Percentiles rank a stretch among this genome's conserved stretches.
These are phyloP conservation scores for Monocercomonoides exilis DNA, from an alignment of 78 protist species.

Conservation along the genomic window DNA sequence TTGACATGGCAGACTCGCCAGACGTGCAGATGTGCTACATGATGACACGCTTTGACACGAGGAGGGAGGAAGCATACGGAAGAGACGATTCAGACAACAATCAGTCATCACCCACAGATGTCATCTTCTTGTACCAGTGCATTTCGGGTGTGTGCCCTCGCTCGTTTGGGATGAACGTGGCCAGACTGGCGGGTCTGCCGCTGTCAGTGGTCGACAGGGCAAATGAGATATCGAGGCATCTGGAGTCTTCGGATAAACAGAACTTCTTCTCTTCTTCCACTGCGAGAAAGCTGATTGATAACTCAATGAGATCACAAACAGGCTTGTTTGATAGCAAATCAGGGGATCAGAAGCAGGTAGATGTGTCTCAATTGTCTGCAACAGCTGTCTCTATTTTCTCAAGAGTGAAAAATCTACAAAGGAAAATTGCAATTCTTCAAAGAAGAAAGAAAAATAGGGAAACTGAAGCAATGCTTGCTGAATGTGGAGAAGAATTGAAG, in stretches of 20 bases:
- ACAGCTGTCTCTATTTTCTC: neutral
- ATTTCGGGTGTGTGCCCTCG: conserved; percentile 58
- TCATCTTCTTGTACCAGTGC: conserved; percentile 76
- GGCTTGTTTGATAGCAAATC: neutral
- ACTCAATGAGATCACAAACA: too few species aligned
- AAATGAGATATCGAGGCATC: neutral
- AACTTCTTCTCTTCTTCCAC: too few species aligned
- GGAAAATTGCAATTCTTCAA: neutral
- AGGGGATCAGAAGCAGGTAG: neutral
- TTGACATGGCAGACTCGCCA: conserved; percentile 40
- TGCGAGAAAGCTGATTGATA: too few species aligned
- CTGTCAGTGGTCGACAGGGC: conserved; percentile 39
- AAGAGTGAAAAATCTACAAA: neutral
- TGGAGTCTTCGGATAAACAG: neutral
- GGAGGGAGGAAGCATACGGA: neutral
- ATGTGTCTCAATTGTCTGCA: neutral
- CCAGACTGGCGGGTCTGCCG: conserved; percentile 75
- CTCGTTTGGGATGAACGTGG: conserved; percentile 86
- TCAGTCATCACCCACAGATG: conserved; percentile 24
- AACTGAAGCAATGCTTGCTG: too few species aligned
- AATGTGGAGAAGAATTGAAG: too few species aligned
- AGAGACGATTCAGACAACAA: neutral
- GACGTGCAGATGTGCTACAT: neutral
- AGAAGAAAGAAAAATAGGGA: too few species aligned
- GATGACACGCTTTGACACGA: too few species aligned